A percentile compares a stretch with the other conserved stretches of the same genome.
Evolutionary conservation across 2,329 filamentous ascomycete species (phyloP).

Genomic region (Ambrosiella beaveri): DNA sequence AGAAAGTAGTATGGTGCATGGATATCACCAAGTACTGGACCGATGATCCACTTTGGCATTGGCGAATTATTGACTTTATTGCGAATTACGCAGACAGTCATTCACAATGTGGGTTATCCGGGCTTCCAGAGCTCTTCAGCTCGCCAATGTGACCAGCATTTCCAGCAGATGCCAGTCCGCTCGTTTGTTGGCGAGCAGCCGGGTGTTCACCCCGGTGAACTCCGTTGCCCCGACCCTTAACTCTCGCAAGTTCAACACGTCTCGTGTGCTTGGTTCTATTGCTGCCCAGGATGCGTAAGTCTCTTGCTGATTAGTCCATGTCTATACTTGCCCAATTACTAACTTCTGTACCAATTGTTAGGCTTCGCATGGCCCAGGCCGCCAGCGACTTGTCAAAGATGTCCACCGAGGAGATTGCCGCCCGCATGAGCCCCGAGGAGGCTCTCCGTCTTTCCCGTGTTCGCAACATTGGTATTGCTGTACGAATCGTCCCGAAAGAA

Average conservation of each 20-base stretch:
- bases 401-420: conserved; percentile 46
- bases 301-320: conserved; percentile 4
- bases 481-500: conserved; percentile 26
- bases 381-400: conserved; percentile 35
- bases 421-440: conserved; percentile 68
- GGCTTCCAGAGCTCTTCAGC: conserved; percentile 8
- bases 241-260: conserved; percentile 10
- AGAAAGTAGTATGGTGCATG: background rate
- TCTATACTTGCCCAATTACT: background rate
- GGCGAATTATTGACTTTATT: background rate
- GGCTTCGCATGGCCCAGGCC: conserved; percentile 29
- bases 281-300: conserved; percentile 28
- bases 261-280: conserved; percentile 14
- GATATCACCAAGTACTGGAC: background rate
- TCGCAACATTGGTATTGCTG: conserved; percentile 94
- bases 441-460: conserved; percentile 61
- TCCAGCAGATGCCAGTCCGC: conserved; percentile 6
- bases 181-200: conserved; percentile 5
- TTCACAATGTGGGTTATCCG: conserved; percentile 13
- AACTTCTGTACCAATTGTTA: conserved; percentile 14
- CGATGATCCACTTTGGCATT: background rate
- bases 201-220: conserved; percentile 2
- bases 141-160: conserved; percentile 3
- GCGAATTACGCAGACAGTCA: background rate
- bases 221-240: background rate